phyloP scores from a whole-genome alignment of 805 yeast genomes.

The Cyberlindnera saturnus region DNA sequence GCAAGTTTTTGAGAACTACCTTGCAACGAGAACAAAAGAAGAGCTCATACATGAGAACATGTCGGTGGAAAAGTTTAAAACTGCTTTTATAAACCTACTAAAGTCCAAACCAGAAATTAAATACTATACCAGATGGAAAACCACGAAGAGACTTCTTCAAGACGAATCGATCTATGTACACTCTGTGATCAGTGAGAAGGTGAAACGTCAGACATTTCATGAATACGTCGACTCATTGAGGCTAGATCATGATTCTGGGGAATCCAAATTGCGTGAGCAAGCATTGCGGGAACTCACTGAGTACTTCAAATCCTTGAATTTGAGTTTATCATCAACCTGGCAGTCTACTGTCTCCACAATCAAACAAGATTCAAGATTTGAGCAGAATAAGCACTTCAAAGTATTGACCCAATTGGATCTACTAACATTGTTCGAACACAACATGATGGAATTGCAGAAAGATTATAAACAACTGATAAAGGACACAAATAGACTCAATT shows the following conservation, averaged over 20 bases:
- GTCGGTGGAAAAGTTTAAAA: slow-evolving; percentile 49
- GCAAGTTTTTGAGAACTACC: slow-evolving; percentile 57
- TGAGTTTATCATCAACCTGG: slow-evolving; percentile 16
- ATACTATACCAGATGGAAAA: slow-evolving; percentile 59
- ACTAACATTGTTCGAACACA: slow-evolving; percentile 42
- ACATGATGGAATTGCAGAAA: slow-evolving; percentile 24
- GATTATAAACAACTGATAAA: slow-evolving; percentile 19
- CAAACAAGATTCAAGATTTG: slow-evolving; percentile 42
- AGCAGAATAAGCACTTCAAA: slow-evolving; percentile 51
- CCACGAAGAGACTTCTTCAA: slow-evolving; percentile 43
- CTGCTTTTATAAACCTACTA: slow-evolving; percentile 46
- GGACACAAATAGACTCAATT: slow-evolving; percentile 33
- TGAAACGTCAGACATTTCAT: slow-evolving; percentile 48
- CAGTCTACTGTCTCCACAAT: slow-evolving; percentile 9
- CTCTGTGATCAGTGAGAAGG: slow-evolving; percentile 50
- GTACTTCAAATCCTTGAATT: slow-evolving; percentile 37
- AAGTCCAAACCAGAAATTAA: slow-evolving; percentile 37
- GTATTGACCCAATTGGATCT: slow-evolving; percentile 54
- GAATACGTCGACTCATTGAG: slow-evolving; percentile 41
- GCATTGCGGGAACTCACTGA: slow-evolving; percentile 49
- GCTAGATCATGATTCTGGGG: slow-evolving; percentile 20
- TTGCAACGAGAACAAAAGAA: slow-evolving; percentile 42
- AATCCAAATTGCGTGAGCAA: slow-evolving; percentile 30
- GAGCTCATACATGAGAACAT: slow-evolving; percentile 48
- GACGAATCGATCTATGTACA: slow-evolving; percentile 65